These are phyloP conservation scores for Vitis vinifera DNA, from an alignment of 164 flowering plant species.

Conservation along the genomic window ASM3070453v1 NC_081806.1:8505001-8505500, in stretches of 20 bases:
- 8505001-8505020: constrained; percentile 10
- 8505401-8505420: constrained; percentile 97
- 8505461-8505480: constrained; percentile 96
- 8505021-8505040: constrained; percentile 23
- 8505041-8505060: constrained; percentile 9
- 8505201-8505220: constrained; percentile 12
- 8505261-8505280: constrained; percentile 21
- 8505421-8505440: constrained; percentile 97
- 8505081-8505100: constrained; percentile 1
- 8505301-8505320: constrained; percentile 9
- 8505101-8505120: constrained; percentile 9
- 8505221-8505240: constrained; percentile 12
- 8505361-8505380: not conserved
- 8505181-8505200: constrained; percentile 20
- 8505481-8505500: constrained; percentile 97
- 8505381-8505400: constrained; percentile 39
- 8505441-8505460: constrained; percentile 97
- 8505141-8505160: constrained; percentile 12
- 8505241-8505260: constrained; percentile 11
- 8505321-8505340: constrained; percentile 17
- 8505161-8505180: constrained; percentile 12
- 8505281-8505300: constrained; percentile 16
- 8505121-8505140: constrained; percentile 17
- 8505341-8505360: constrained; percentile 8
- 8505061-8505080: not conserved